Conservation (phyloP, 1,284 basidiomycete genomes). For the Peniophora sp. region DNA sequence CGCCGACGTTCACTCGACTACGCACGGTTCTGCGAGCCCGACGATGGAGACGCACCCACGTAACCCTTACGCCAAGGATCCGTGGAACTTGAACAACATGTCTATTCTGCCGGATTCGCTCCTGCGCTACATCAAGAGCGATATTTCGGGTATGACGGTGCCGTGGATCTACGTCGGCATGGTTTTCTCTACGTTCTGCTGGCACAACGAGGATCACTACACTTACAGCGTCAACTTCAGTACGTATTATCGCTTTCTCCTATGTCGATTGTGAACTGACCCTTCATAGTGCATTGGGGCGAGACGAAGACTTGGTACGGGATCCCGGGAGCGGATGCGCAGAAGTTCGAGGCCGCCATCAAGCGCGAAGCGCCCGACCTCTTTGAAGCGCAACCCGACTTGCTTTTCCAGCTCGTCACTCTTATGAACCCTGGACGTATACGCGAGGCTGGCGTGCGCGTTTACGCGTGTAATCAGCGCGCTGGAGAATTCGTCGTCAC, state of each 20-base stretch:
- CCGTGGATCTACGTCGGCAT: conserved; percentile 99
- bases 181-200: conserved; percentile 99
- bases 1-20: conserved; percentile 96
- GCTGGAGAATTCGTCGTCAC: conserved; percentile 98
- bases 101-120: conserved; percentile 86
- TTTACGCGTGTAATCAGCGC: conserved; percentile 92
- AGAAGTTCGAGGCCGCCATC: conserved; percentile 95
- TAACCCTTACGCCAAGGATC: conserved; percentile 82
- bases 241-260: conserved; percentile 30
- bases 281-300: conserved; percentile 87
- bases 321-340: conserved; percentile 89
- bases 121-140: conserved; percentile 91
- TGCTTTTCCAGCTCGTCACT: conserved; percentile 82
- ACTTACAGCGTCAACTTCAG: conserved; percentile 95
- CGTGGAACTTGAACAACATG: conserved; percentile 98
- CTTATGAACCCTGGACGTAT: conserved; percentile 94
- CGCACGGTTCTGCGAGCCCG: conserved; percentile 94
- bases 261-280: not conserved
- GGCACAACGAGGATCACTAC: conserved; percentile 99
- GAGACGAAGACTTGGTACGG: conserved; percentile 99
- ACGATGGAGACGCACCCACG: conserved; percentile 90
- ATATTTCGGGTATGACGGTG: conserved; percentile 99
- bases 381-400: conserved; percentile 96
- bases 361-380: conserved; percentile 93
- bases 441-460: conserved; percentile 84